phyloP scores from a whole-genome alignment of 331 rosid genomes.

The Rosa hybrid region DNA sequence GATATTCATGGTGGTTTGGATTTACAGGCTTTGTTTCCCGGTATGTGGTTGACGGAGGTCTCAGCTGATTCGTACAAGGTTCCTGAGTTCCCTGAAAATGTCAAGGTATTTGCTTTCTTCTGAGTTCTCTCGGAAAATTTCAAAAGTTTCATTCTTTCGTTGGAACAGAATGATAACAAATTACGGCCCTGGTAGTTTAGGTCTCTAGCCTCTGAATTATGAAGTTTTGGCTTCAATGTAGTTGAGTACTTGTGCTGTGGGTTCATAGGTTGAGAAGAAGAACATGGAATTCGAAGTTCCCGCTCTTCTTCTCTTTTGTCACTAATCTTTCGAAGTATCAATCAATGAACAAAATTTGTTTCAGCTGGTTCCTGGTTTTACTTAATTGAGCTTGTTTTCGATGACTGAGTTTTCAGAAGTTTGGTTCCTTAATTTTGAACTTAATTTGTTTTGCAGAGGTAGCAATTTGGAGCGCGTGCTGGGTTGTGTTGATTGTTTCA shows the following conservation, averaged over 20 bases:
- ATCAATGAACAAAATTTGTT: too few relatives aligned
- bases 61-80: constrained; percentile 69
- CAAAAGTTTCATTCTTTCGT: neutral
- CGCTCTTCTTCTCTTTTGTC: constrained; percentile 3
- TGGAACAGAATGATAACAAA: neutral
- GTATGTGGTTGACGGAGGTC: constrained; percentile 65
- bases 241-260: neutral
- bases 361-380: too few relatives aligned
- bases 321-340: too few relatives aligned
- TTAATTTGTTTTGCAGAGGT: too few relatives aligned
- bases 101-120: constrained; percentile 50
- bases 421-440: neutral
- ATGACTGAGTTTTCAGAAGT: too few relatives aligned
- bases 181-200: neutral
- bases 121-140: neutral
- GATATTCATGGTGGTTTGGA: neutral
- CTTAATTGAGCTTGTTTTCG: neutral
- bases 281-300: constrained; percentile 7
- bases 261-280: neutral
- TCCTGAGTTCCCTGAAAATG: constrained; percentile 51
- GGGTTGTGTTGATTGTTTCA: too few relatives aligned
- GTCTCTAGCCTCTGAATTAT: neutral
- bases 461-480: too few relatives aligned
- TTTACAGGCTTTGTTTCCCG: constrained; percentile 60
- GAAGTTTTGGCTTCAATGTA: neutral